Conservation (phyloP, 345 rosid genomes). For the Acer negundo region DNA sequence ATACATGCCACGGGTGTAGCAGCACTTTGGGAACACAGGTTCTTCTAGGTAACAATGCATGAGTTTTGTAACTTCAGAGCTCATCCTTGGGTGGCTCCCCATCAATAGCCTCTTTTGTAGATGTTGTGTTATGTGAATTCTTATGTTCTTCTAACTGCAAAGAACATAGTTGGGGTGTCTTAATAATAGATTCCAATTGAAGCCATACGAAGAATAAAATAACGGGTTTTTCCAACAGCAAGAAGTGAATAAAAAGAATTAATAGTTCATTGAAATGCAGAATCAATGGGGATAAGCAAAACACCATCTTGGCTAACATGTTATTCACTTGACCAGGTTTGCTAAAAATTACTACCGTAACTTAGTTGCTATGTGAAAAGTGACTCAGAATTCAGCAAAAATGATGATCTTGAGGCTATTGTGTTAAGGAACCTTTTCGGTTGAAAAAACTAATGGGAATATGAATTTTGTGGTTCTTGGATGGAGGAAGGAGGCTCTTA, state of each 20-base stretch:
- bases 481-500: neutral
- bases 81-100: slow-evolving; percentile 40
- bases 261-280: neutral
- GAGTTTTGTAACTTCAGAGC: slow-evolving; percentile 20
- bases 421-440: neutral
- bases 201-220: neutral
- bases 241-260: neutral
- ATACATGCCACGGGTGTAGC: neutral
- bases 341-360: neutral
- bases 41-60: neutral
- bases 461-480: neutral
- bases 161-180: neutral
- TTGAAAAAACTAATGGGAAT: neutral
- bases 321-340: neutral
- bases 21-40: neutral
- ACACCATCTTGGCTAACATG: neutral
- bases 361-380: neutral
- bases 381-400: neutral
- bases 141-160: slow-evolving; percentile 63
- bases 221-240: neutral
- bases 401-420: neutral
- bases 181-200: neutral
- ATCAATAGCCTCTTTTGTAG: slow-evolving; percentile 33
- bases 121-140: slow-evolving; percentile 24
- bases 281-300: neutral